Percentiles rank a stretch among this genome's conserved stretches.
Conservation (phyloP, 2,329 filamentous ascomycete species). For the Paecilomyces formosus region DNA sequence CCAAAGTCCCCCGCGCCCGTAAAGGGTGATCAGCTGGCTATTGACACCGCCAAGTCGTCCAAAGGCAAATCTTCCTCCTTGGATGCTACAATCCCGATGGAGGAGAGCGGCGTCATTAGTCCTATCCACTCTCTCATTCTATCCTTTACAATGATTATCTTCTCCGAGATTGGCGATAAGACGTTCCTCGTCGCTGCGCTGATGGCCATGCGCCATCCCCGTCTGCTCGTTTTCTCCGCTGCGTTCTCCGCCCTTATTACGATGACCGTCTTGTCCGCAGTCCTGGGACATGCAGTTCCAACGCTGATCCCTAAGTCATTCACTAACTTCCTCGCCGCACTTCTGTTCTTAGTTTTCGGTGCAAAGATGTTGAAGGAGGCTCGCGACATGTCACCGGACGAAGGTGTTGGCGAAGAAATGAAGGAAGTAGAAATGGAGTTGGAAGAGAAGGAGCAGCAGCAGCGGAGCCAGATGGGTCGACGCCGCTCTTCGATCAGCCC, state of each 20-base stretch:
- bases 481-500: conserved; percentile 63
- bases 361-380: conserved; percentile 78
- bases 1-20: conserved; percentile 49
- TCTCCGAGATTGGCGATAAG: conserved; percentile 97
- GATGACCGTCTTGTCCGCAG: conserved; percentile 92
- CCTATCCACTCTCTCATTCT: conserved; percentile 83
- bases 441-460: conserved; percentile 81
- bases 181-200: conserved; percentile 94
- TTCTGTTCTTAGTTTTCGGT: conserved; percentile 85
- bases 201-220: conserved; percentile 98
- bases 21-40: conserved; percentile 26
- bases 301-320: conserved; percentile 83
- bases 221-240: conserved; percentile 86
- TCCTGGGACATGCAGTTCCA: conserved; percentile 87
- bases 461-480: conserved; percentile 59
- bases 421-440: conserved; percentile 92
- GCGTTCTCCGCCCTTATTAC: conserved; percentile 85
- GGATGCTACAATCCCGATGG: not conserved
- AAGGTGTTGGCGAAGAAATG: conserved; percentile 95
- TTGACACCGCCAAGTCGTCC: conserved; percentile 25
- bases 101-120: conserved; percentile 50
- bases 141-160: conserved; percentile 93
- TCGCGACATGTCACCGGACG: conserved; percentile 77
- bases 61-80: conserved; percentile 11
- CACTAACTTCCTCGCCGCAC: conserved; percentile 78